Percentiles rank a stretch among this genome's conserved stretches.
Conservation (phyloP, 805 yeast species). For the Yarrowia deformans region DNA sequence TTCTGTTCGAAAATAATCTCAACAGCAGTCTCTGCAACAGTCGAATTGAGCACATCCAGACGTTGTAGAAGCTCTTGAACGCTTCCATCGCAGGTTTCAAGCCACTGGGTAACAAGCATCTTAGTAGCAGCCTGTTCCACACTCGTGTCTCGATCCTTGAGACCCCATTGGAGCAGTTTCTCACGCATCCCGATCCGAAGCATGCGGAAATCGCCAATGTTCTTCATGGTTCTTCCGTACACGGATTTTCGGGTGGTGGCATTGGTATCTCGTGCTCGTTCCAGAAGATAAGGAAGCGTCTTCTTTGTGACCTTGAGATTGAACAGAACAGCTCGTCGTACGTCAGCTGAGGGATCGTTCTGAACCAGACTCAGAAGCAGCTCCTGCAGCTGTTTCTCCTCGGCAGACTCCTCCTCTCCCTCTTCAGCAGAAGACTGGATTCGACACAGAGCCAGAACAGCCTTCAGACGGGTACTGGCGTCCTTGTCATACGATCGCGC, state of each 20-base stretch:
- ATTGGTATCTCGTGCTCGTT: constrained; percentile 83
- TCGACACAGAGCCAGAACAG: constrained; percentile 77
- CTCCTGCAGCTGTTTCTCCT: constrained; percentile 47
- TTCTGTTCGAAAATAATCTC: constrained; percentile 65
- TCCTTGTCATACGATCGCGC: constrained; percentile 73
- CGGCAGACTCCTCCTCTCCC: constrained; percentile 40
- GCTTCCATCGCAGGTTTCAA: constrained; percentile 70
- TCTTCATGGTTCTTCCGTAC: constrained; percentile 70
- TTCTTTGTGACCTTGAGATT: constrained; percentile 64
- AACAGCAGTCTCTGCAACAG: constrained; percentile 72
- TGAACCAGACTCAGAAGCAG: constrained; percentile 61
- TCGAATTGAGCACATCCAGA: constrained; percentile 71
- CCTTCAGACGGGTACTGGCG: constrained; percentile 79
- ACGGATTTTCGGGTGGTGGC: constrained; percentile 74
- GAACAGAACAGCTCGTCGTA: constrained; percentile 80
- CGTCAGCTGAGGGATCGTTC: constrained; percentile 86
- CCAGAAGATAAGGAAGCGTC: constrained; percentile 68
- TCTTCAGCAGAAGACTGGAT: constrained; percentile 63
- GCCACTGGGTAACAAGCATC: constrained; percentile 77
- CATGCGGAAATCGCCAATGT: constrained; percentile 67
- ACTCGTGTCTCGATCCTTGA: constrained; percentile 79
- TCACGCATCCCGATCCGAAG: constrained; percentile 67
- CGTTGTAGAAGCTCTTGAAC: constrained; percentile 73
- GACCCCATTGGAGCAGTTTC: constrained; percentile 78
- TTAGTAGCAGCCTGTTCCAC: constrained; percentile 76